Evolutionary conservation across 139 green algal species (phyloP).

Genomic region (Micromonas pusilla): DNA sequence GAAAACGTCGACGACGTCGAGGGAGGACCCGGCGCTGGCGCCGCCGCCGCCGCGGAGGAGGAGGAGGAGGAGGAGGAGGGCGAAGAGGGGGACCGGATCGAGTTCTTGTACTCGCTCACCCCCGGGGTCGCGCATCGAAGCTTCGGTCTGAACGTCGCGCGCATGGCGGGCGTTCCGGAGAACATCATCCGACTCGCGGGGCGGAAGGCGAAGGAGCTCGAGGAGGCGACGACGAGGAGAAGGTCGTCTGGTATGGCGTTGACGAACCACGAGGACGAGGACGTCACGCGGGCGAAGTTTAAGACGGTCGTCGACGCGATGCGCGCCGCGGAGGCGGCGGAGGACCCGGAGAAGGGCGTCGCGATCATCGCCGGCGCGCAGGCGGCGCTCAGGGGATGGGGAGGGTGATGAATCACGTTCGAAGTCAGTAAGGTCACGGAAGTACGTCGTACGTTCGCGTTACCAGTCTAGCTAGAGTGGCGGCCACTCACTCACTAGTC

Average conservation of each 20-base stretch:
- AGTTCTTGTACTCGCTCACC: conserved; percentile 80
- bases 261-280: no score
- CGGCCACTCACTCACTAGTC: no score
- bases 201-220: conserved; percentile 7
- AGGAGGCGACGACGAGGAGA: neutral
- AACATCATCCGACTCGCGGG: conserved; percentile 1
- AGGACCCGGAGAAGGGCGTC: neutral
- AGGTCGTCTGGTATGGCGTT: no score
- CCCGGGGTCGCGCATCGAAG: conserved; percentile 57
- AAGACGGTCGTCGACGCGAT: neutral
- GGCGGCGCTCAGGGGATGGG: no score
- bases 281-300: no score
- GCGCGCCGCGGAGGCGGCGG: no score
- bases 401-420: no score
- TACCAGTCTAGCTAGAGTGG: no score
- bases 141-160: conserved; percentile 85
- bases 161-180: conserved; percentile 59
- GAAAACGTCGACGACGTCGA: neutral
- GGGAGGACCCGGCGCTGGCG: conserved; percentile 4
- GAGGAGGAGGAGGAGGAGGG: neutral
- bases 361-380: neutral
- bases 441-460: no score
- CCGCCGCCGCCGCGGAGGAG: no score
- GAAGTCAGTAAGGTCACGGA: no score
- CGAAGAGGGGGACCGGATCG: conserved; percentile 42